phyloP scores from a whole-genome alignment of 352 stramenopile genomes.

The Phytophthora palmivora region DNA sequence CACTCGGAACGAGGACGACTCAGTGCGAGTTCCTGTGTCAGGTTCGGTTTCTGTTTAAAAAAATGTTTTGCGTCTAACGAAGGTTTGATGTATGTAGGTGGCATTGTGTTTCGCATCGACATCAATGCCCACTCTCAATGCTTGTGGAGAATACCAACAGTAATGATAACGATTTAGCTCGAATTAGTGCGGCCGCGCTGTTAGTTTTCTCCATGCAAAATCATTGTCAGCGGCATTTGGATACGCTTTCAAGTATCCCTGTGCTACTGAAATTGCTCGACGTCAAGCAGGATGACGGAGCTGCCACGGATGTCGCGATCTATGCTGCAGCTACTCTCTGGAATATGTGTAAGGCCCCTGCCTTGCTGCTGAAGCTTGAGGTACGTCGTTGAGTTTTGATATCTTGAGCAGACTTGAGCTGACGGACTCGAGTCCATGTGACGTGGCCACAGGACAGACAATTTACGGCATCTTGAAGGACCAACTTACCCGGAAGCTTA shows the following conservation, averaged over 20 bases:
- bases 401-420: neutral
- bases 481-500: conserved; percentile 57
- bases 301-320: conserved; percentile 46
- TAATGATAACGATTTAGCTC: conserved; percentile 40
- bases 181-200: conserved; percentile 57
- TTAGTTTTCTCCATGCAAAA: conserved; percentile 75
- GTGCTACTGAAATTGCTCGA: conserved; percentile 61
- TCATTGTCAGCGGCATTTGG: conserved; percentile 76
- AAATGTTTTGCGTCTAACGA: neutral
- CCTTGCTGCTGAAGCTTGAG: conserved; percentile 76
- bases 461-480: conserved; percentile 72
- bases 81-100: conserved; percentile 40
- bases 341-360: conserved; percentile 74
- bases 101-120: conserved; percentile 73
- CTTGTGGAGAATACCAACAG: conserved; percentile 45
- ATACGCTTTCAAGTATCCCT: conserved; percentile 50
- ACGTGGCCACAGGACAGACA: conserved; percentile 40
- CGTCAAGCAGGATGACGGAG: conserved; percentile 20
- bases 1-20: conserved; percentile 57
- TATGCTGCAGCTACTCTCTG: conserved; percentile 65
- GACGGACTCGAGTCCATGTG: conserved; percentile 3
- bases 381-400: conserved; percentile 14
- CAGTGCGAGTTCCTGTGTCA: conserved; percentile 68
- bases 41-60: conserved; percentile 27
- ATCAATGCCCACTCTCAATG: conserved; percentile 70